Conservation (phyloP, 345 rosid species). For the Gossypium anomalum region DNA sequence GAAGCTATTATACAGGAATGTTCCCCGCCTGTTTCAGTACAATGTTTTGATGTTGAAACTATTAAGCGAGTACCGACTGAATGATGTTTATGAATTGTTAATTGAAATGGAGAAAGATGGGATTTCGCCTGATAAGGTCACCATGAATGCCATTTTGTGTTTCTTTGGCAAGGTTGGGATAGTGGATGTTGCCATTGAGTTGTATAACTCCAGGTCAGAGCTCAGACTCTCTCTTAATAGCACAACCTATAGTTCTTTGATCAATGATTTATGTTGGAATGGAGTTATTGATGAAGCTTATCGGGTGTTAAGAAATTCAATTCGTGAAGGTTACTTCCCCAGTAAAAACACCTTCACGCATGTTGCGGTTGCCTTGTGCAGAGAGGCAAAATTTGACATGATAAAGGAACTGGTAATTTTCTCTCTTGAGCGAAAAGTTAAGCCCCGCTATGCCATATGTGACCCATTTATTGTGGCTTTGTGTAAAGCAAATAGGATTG, state of each 20-base stretch:
- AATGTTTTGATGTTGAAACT: conserved; percentile 53
- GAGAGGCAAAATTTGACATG: conserved; percentile 57
- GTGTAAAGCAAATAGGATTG: conserved; percentile 49
- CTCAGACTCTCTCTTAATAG: conserved; percentile 45
- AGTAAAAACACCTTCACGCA: conserved; percentile 41
- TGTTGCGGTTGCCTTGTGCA: conserved; percentile 61
- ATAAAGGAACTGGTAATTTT: conserved; percentile 50
- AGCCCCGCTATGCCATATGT: conserved; percentile 34
- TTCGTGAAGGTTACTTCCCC: conserved; percentile 56
- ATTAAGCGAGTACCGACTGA: conserved; percentile 49
- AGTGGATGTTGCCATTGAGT: conserved; percentile 64
- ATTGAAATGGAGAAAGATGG: conserved; percentile 59
- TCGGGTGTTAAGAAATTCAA: conserved; percentile 42
- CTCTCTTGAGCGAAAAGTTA: conserved; percentile 39
- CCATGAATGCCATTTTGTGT: conserved; percentile 64
- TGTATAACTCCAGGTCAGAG: conserved; percentile 58
- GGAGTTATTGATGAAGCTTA: conserved; percentile 54
- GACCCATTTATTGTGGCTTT: conserved; percentile 53
- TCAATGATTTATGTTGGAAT: conserved; percentile 51
- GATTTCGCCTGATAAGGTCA: conserved; percentile 48
- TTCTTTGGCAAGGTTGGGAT: conserved; percentile 85
- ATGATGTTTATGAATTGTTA: conserved; percentile 58
- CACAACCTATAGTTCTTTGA: conserved; percentile 58
- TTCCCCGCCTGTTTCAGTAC: conserved; percentile 53
- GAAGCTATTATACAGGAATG: conserved; percentile 44